Percentiles rank a stretch among this genome's conserved stretches.
Conservation (phyloP, 2,329 filamentous ascomycete species). For the Trichoderma oligosporum region DNA sequence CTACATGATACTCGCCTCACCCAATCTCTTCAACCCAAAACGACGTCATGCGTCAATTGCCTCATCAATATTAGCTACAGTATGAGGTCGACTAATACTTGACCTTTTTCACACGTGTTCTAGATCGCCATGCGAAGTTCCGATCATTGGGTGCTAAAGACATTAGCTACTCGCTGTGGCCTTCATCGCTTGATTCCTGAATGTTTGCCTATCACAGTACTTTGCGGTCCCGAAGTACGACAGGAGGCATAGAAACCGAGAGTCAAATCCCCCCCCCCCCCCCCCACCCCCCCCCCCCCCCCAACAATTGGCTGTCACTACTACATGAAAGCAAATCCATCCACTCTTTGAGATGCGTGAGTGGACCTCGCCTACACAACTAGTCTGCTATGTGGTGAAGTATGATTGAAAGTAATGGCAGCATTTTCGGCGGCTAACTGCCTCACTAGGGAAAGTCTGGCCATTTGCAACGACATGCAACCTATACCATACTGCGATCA, state of each 20-base stretch:
- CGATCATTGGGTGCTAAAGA: neutral
- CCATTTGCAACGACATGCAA: neutral
- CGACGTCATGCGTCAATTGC: too few species aligned
- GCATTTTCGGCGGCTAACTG: neutral
- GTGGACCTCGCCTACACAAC: neutral
- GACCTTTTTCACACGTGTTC: neutral
- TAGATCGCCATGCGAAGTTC: too few species aligned
- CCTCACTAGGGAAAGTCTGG: neutral
- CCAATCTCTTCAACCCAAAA: too few species aligned
- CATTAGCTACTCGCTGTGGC: neutral
- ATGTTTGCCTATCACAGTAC: slow-evolving; percentile 5
- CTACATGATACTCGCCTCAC: too few species aligned
- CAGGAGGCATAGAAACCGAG: neutral
- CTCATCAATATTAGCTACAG: too few species aligned
- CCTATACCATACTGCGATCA: neutral
- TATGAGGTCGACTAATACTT: too few species aligned
- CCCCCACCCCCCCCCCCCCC: neutral
- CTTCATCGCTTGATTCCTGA: neutral
- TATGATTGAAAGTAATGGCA: neutral
- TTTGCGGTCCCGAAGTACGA: neutral
- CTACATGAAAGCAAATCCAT: neutral
- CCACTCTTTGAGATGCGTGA: neutral
- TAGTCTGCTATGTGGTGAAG: neutral
- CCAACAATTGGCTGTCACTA: neutral
- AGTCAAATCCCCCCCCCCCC: neutral